Conservation (phyloP, 2,329 filamentous ascomycete genomes). For the Ceratocystis albifundus region DNA sequence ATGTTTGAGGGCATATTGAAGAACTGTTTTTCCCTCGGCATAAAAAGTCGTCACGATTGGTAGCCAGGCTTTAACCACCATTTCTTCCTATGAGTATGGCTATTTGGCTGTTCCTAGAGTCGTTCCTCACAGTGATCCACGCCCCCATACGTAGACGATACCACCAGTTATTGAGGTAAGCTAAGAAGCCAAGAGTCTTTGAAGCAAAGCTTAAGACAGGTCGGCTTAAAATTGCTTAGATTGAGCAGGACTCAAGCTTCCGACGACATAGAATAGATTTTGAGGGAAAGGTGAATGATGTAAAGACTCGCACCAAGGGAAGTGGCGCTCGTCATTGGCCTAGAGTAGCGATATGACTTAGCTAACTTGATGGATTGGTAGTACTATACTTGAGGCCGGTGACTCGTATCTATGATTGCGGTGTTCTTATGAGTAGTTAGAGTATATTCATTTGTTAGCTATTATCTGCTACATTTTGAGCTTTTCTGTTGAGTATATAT, state of each 20-base stretch:
- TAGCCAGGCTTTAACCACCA: constrained; percentile 72
- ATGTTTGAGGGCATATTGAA: constrained; percentile 69
- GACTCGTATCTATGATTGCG: too few relatives aligned
- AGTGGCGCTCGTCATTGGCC: background rate
- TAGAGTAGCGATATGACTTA: background rate
- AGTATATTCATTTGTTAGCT: too few relatives aligned
- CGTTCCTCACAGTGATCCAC: constrained; percentile 26
- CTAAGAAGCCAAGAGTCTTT: background rate
- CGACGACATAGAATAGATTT: constrained; percentile 12
- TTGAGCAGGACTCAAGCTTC: background rate
- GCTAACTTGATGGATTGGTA: background rate
- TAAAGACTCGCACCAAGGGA: constrained; percentile 16
- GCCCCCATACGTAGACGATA: constrained; percentile 17
- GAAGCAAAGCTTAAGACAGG: background rate
- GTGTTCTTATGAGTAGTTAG: too few relatives aligned
- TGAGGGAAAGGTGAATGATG: constrained; percentile 15
- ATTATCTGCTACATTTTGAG: too few relatives aligned
- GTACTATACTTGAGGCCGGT: background rate
- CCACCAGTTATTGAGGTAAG: background rate
- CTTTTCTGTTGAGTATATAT: too few relatives aligned
- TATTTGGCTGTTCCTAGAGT: constrained; percentile 60
- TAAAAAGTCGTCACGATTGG: constrained; percentile 73
- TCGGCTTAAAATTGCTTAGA: background rate
- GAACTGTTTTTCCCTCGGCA: constrained; percentile 72
- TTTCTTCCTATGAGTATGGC: constrained; percentile 63